A percentile compares a stretch with the other conserved stretches of the same genome.
Conservation (phyloP, 75 land plant species). For the Cryptomeria japonica region DNA sequence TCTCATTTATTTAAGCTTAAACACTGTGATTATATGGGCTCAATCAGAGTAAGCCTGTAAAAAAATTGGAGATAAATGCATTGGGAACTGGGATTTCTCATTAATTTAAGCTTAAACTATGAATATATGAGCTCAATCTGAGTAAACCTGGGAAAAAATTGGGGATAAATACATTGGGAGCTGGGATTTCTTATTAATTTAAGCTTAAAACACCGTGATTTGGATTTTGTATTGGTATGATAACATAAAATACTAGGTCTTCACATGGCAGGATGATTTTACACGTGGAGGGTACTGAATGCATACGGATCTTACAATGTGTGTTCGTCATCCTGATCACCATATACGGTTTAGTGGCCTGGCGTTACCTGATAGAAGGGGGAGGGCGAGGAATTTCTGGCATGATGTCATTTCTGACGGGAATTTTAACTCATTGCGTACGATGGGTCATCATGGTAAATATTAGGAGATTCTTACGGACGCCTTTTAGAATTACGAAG, state of each 20-base stretch:
- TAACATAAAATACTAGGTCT: not conserved
- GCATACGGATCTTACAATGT: not conserved
- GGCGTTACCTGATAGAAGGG: conserved; percentile 4
- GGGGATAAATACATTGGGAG: too few species aligned
- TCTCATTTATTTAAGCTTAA: not conserved
- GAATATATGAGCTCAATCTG: not conserved
- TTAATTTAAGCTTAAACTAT: not conserved
- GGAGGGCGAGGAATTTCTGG: conserved; percentile 2
- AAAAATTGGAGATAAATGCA: too few species aligned
- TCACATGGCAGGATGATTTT: not conserved
- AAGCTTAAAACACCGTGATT: not conserved
- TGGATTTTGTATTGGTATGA: not conserved
- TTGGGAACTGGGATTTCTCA: not conserved
- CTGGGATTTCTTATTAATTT: not conserved
- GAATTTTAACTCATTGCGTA: not conserved
- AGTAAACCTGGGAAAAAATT: too few species aligned
- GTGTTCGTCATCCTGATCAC: not conserved
- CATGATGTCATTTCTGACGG: conserved; percentile 12
- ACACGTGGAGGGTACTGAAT: not conserved
- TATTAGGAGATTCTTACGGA: not conserved
- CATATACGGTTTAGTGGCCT: not conserved
- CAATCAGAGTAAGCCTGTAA: too few species aligned
- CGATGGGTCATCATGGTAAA: not conserved
- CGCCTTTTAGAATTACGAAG: not conserved
- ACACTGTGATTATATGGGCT: not conserved